phyloP scores from a whole-genome alignment of 1,284 basidiomycete species.

The Leccinum solheimii region DNA sequence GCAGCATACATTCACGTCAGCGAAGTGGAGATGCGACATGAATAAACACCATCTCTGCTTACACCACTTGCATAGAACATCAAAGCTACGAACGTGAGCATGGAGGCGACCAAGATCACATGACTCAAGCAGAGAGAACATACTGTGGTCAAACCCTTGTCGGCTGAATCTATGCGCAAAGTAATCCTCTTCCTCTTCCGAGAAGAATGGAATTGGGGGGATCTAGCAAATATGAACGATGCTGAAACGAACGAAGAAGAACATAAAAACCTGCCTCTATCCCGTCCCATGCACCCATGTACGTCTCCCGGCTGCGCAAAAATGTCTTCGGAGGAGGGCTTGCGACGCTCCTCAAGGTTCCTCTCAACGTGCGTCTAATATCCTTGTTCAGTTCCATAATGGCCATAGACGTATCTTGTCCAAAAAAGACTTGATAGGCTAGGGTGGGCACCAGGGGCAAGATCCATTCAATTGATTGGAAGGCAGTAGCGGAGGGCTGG shows the following conservation, averaged over 20 bases:
- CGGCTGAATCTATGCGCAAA: constrained; percentile 57
- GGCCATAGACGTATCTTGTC: constrained; percentile 47
- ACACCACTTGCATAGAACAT: constrained; percentile 58
- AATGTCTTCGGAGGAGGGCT: constrained; percentile 58
- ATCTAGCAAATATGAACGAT: constrained; percentile 40
- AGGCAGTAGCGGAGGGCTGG: constrained; percentile 47
- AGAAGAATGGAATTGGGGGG: constrained; percentile 58
- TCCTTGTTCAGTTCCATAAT: constrained; percentile 54
- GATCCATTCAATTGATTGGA: constrained; percentile 47
- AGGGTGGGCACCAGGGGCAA: constrained; percentile 48
- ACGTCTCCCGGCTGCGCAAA: constrained; percentile 48
- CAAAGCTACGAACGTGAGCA: constrained; percentile 40
- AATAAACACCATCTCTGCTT: constrained; percentile 8
- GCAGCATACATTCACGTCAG: constrained; percentile 2
- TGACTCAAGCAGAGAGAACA: constrained; percentile 24
- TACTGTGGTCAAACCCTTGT: constrained; percentile 63
- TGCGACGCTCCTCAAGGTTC: constrained; percentile 48
- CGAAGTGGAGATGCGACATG: background rate
- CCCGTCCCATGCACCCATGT: constrained; percentile 48
- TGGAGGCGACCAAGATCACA: background rate
- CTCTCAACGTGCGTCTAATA: constrained; percentile 54
- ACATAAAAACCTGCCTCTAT: constrained; percentile 9
- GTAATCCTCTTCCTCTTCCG: constrained; percentile 61
- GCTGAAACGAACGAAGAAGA: background rate
- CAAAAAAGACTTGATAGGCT: constrained; percentile 64